A percentile compares a stretch with the other conserved stretches of the same genome.
phyloP scores from a whole-genome alignment of 2,329 filamentous ascomycete species.

The Botryosphaeria dothidea region DNA sequence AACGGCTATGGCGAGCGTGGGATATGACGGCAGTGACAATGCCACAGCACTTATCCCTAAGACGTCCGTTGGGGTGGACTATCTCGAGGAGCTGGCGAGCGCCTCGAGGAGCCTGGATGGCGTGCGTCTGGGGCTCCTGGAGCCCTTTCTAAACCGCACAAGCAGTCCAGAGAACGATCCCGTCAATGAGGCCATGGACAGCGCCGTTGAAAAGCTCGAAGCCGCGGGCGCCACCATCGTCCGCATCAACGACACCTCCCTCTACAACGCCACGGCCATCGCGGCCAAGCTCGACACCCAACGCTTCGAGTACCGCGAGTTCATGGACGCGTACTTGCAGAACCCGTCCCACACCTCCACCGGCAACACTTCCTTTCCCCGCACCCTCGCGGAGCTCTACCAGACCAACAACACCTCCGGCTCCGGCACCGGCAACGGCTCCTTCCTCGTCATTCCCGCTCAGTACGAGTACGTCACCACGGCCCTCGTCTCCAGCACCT shows the following conservation, averaged over 20 bases:
- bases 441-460: conserved; percentile 61
- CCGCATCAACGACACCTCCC: conserved; percentile 46
- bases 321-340: conserved; percentile 57
- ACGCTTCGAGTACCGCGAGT: conserved; percentile 59
- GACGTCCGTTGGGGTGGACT: conserved; percentile 46
- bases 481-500: conserved; percentile 53
- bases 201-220: conserved; percentile 48
- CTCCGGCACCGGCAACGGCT: conserved; percentile 32
- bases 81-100: conserved; percentile 41
- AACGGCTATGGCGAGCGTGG: conserved; percentile 55
- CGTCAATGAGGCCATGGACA: conserved; percentile 56
- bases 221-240: conserved; percentile 53
- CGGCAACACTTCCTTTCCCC: conserved; percentile 44
- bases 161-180: conserved; percentile 55
- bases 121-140: conserved; percentile 51
- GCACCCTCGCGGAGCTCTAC: conserved; percentile 53
- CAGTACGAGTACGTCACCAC: conserved; percentile 59
- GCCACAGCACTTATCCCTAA: conserved; percentile 51
- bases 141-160: conserved; percentile 61
- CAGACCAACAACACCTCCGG: conserved; percentile 33
- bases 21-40: conserved; percentile 55
- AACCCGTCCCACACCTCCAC: conserved; percentile 34
- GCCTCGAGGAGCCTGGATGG: conserved; percentile 37
- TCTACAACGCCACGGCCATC: conserved; percentile 57
- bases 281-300: conserved; percentile 57